A percentile compares a stretch with the other conserved stretches of the same genome.
phyloP scores from a whole-genome alignment of 176 grass and related monocot species.

The barley (Hordeum vulgare) region MorexV3_pseudomolecules_assembly NC_058519.1:224991849-224992348 shows the following conservation, averaged over 20 bases:
- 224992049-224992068: slow-evolving; percentile 25
- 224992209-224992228: slow-evolving; percentile 95
- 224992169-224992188: slow-evolving; percentile 98
- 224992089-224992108: slow-evolving; percentile 95
- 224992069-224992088: slow-evolving; percentile 94
- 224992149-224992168: slow-evolving; percentile 99
- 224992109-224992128: slow-evolving; percentile 89
- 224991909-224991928: slow-evolving; percentile 11
- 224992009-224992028: neutral
- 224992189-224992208: slow-evolving; percentile 99
- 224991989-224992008: neutral
- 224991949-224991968: slow-evolving; percentile 18
- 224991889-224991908: slow-evolving; percentile 43
- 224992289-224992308: slow-evolving; percentile 18
- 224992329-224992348: slow-evolving; percentile 27
- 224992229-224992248: slow-evolving; percentile 41
- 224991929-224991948: slow-evolving; percentile 26
- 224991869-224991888: neutral
- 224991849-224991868: slow-evolving; percentile 53
- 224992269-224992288: neutral
- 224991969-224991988: neutral
- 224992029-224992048: neutral
- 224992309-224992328: slow-evolving; percentile 18
- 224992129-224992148: slow-evolving; percentile 99
- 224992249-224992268: slow-evolving; percentile 19